phyloP scores from a whole-genome alignment of 441 rosid genomes.

The Aleurites moluccanus region DNA sequence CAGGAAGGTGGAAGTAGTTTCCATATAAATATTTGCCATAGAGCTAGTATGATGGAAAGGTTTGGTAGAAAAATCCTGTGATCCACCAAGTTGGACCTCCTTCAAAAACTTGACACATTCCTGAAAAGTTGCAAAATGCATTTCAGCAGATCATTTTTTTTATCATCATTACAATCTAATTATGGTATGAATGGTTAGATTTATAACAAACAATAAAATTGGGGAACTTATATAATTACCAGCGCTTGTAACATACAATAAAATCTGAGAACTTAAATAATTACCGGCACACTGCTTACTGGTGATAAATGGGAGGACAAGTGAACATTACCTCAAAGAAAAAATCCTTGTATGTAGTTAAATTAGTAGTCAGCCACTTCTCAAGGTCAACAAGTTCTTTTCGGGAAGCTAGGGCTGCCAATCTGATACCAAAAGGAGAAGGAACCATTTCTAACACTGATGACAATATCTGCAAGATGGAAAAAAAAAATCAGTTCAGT shows the following conservation, averaged over 20 bases:
- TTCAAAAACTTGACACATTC: conserved; percentile 87
- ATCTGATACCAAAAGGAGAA: conserved; percentile 59
- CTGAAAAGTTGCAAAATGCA: conserved; percentile 42
- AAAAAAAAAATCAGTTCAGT: conserved; percentile 14
- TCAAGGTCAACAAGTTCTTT: conserved; percentile 82
- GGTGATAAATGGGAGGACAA: neutral
- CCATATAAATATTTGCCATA: conserved; percentile 59
- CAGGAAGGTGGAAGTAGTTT: conserved; percentile 57
- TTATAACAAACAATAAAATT: neutral
- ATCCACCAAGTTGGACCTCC: conserved; percentile 69
- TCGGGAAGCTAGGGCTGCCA: conserved; percentile 83
- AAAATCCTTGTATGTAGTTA: conserved; percentile 58
- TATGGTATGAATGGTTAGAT: neutral
- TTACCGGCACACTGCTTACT: too few relatives aligned
- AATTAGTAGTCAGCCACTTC: conserved; percentile 70
- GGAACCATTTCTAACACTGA: conserved; percentile 79
- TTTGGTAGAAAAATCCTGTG: conserved; percentile 65
- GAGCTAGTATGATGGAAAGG: conserved; percentile 64
- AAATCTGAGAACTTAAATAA: neutral
- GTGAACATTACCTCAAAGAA: conserved; percentile 70
- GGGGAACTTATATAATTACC: too few relatives aligned
- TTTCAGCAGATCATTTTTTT: conserved; percentile 23
- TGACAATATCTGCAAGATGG: conserved; percentile 60
- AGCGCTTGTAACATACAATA: too few relatives aligned
- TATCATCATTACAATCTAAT: neutral